Percentiles rank a stretch among this genome's conserved stretches.
Conservation (phyloP, 2,329 filamentous ascomycete species). For the Ophiostoma piceae region DNA sequence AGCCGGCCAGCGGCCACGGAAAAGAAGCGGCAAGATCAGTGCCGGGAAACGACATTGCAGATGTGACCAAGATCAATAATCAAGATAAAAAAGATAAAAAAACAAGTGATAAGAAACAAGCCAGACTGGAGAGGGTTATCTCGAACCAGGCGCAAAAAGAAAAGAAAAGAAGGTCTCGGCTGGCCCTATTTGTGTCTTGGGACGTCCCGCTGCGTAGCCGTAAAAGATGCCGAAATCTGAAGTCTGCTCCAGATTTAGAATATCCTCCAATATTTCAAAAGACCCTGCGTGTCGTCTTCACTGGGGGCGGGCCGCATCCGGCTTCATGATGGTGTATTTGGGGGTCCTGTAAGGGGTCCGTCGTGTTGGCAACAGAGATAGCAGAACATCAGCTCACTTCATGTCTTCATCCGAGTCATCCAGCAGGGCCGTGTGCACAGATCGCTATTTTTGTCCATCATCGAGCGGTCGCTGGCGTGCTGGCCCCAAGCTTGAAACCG, state of each 20-base stretch:
- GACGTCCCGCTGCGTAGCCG: background rate
- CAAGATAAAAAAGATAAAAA: no score
- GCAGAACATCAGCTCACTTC: background rate
- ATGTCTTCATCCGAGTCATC: background rate
- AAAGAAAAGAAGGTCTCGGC: background rate
- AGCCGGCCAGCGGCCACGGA: background rate
- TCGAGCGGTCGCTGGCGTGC: background rate
- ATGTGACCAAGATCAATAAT: background rate
- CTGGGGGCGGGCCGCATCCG: background rate
- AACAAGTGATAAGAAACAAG: background rate
- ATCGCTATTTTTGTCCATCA: background rate
- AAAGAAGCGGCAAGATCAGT: background rate
- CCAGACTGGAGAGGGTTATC: background rate
- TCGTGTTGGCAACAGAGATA: background rate
- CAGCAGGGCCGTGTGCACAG: background rate
- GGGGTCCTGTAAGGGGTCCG: background rate
- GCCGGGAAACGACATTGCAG: background rate
- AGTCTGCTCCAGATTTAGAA: background rate
- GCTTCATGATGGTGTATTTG: conserved; percentile 1
- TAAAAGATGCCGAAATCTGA: background rate
- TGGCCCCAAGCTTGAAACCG: conserved; percentile 1
- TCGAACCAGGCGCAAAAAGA: background rate
- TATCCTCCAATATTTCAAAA: background rate
- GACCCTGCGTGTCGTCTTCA: background rate
- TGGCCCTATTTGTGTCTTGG: background rate